Percentiles rank a stretch among this genome's conserved stretches.
Conservation (phyloP, 305 asterid species). For the Fraxinus paxiana region DNA sequence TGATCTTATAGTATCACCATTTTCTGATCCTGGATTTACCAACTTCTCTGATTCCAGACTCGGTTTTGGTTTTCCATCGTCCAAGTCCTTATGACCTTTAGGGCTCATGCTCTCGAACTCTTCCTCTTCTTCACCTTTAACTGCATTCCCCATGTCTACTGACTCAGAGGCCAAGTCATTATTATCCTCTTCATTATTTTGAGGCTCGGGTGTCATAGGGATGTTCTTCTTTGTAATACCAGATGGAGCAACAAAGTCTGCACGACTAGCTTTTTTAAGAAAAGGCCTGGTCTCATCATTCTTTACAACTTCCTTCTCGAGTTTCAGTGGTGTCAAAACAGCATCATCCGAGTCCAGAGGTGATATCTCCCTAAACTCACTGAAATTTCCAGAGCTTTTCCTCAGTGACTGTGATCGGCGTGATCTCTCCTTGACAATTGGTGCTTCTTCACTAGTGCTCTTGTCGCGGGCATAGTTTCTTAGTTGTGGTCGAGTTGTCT, state of each 20-base stretch:
- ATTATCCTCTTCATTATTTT: slow-evolving; percentile 39
- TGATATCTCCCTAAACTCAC: slow-evolving; percentile 41
- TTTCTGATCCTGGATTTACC: slow-evolving; percentile 37
- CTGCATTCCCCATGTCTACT: slow-evolving; percentile 36
- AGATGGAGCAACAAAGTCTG: slow-evolving; percentile 44
- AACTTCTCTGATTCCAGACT: slow-evolving; percentile 12
- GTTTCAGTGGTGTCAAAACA: slow-evolving; percentile 39
- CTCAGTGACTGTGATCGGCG: slow-evolving; percentile 50
- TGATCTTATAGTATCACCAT: slow-evolving; percentile 24
- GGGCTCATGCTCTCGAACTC: slow-evolving; percentile 37
- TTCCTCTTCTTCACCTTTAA: slow-evolving; percentile 46
- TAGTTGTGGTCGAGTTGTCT: slow-evolving; percentile 50
- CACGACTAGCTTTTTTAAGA: slow-evolving; percentile 62
- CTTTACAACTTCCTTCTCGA: slow-evolving; percentile 48
- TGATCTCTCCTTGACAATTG: slow-evolving; percentile 54
- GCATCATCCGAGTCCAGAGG: slow-evolving; percentile 45
- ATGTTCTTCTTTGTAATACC: slow-evolving; percentile 44
- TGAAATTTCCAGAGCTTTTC: slow-evolving; percentile 52
- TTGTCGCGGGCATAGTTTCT: slow-evolving; percentile 65
- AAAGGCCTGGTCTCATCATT: slow-evolving; percentile 48
- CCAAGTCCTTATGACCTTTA: slow-evolving; percentile 34
- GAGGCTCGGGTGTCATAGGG: slow-evolving; percentile 33
- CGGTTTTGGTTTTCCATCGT: slow-evolving; percentile 38
- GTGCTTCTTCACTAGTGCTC: slow-evolving; percentile 54
- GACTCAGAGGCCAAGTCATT: slow-evolving; percentile 44